A percentile compares a stretch with the other conserved stretches of the same genome.
These are phyloP conservation scores for Metschnikowia matae DNA, from an alignment of 805 yeast genomes.

Conservation along the genomic window DNA sequence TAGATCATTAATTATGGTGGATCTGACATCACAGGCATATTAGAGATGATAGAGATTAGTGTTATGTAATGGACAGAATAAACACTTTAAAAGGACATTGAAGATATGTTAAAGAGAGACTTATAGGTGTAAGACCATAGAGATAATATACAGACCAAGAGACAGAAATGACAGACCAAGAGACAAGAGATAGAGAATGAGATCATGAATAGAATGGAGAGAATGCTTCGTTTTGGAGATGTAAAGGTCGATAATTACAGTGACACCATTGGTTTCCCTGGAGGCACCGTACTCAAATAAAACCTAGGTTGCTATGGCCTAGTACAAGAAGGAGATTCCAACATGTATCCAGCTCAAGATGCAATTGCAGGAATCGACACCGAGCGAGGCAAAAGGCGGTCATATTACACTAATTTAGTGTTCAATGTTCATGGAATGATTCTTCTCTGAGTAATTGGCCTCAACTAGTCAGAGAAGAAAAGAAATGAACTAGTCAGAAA, in stretches of 20 bases:
- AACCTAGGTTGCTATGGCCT: conserved; percentile 39
- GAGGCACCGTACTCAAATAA: conserved; percentile 46
- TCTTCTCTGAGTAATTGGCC: conserved; percentile 21
- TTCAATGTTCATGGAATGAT: no score
- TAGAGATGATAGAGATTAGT: no score
- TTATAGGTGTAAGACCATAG: no score
- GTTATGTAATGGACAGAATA: no score
- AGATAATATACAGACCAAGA: no score
- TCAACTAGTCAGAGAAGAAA: conserved; percentile 23
- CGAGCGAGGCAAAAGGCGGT: conserved; percentile 51
- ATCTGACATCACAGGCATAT: no score
- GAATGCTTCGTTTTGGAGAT: conserved; percentile 9
- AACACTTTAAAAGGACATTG: no score
- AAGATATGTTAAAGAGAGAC: no score
- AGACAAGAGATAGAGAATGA: no score
- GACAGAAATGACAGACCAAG: no score
- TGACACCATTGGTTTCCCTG: conserved; percentile 41
- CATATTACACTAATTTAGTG: neutral
- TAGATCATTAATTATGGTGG: no score
- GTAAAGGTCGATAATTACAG: conserved; percentile 45
- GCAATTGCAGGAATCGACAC: conserved; percentile 23
- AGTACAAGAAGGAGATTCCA: conserved; percentile 20
- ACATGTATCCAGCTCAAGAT: conserved; percentile 45
- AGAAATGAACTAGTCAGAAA: conserved; percentile 21
- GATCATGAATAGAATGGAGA: no score